Base-by-base conservation (phyloP, 768 basidiomycete species). In the Mycena rebaudengoi region DNA sequence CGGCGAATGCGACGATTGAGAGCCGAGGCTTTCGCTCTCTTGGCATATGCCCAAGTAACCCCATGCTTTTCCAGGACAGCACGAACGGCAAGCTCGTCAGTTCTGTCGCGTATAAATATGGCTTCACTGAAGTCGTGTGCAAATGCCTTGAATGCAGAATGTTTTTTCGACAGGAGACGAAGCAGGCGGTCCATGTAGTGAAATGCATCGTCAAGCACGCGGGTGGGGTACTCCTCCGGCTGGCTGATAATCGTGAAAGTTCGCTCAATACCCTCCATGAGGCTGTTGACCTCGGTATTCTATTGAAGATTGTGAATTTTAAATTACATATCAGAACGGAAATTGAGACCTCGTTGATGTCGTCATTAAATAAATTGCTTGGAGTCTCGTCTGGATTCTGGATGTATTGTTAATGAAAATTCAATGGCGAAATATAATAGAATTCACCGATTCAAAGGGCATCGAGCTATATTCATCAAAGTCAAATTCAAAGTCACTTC, bases 81-180 rank as follows among this genome's bases (percentile, higher is more conserved):
- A 16, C 29, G 48, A 10, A 49, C 48, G 12, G 48, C 48, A 10
- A n/a, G 28, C 12, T 30, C 26, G 29, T 49, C 48, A 5, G 26
- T 16, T 45, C 39, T 62, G 43, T 62, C 60, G 2, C 60, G 50
- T 13, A 62, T 62, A 26, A 62, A 62, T 32, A 62, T 46, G 7
- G 60, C 51, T 7, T 55, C 52, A 37, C 51, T 60, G 37, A 60
- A 60, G 37, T 60, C 48, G 35, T 60, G 59, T 16, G 30, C 51
- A 33, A 60, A 60, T 8, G 60, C 51, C 26, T 51, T 53, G 49
- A 62, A 62, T 3, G 52, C 60, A n/a, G 52, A 35, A 11, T 60
- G 59, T n/a, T 60, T 60, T 18, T 60, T 60, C 11, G 59, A 60
- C 16, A 60, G 18, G 7, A 60, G 59, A 7, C 59, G 59, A 28